phyloP scores from a whole-genome alignment of 768 basidiomycete species.

The Phaffia tasmanica region DNA sequence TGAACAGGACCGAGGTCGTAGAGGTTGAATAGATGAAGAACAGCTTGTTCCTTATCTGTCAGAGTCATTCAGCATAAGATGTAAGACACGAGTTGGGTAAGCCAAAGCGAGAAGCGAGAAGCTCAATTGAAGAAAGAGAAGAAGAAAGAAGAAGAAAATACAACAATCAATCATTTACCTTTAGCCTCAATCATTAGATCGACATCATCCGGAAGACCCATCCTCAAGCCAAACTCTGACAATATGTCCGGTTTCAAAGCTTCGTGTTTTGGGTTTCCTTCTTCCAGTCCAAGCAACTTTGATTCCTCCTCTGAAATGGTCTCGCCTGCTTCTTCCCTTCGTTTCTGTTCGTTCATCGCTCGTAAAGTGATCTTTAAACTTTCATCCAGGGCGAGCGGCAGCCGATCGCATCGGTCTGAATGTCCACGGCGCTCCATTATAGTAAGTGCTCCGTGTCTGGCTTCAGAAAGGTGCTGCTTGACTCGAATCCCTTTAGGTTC shows the following conservation, averaged over 20 bases:
- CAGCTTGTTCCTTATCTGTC: slow-evolving; percentile 25
- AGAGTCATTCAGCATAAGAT: too few species aligned
- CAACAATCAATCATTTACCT: slow-evolving; percentile 86
- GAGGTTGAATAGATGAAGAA: slow-evolving; percentile 25
- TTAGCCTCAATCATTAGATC: slow-evolving; percentile 48
- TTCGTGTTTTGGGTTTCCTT: slow-evolving; percentile 8
- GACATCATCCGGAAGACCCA: slow-evolving; percentile 7
- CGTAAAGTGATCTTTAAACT: slow-evolving; percentile 4
- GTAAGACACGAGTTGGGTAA: neutral
- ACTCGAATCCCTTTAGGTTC: slow-evolving; percentile 62
- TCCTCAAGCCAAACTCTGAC: slow-evolving; percentile 18
- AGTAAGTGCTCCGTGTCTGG: slow-evolving; percentile 69
- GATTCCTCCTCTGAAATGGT: slow-evolving; percentile 4
- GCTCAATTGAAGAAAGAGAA: slow-evolving; percentile 2
- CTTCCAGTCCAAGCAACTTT: neutral
- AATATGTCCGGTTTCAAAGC: slow-evolving; percentile 4
- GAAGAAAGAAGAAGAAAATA: slow-evolving; percentile 44
- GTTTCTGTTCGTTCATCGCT: neutral
- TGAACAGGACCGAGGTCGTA: slow-evolving; percentile 19
- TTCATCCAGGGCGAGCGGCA: slow-evolving; percentile 19
- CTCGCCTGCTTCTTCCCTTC: slow-evolving; percentile 6
- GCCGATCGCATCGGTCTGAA: slow-evolving; percentile 49
- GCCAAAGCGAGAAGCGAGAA: neutral
- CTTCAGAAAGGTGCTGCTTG: slow-evolving; percentile 86
- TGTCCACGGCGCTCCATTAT: slow-evolving; percentile 81